phyloP scores from a whole-genome alignment of 2,329 filamentous ascomycete species.

The Cephalotrichum gorgonifer region DNA sequence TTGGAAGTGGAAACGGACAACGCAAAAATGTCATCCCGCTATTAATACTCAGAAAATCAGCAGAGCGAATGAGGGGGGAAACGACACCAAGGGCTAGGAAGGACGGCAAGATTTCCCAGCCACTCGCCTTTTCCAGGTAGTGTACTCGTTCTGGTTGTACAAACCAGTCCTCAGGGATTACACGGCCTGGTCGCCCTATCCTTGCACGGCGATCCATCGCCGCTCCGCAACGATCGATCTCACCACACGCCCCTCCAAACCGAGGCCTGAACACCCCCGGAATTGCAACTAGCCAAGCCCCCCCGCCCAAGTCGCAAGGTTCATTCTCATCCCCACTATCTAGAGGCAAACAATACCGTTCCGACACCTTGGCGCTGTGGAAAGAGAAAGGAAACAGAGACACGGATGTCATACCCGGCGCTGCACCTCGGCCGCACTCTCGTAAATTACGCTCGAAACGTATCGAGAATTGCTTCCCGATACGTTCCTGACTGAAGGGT shows the following conservation, averaged over 20 bases:
- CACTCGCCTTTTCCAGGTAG: background rate
- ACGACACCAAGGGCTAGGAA: background rate
- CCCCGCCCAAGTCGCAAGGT: too few species aligned
- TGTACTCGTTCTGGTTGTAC: too few species aligned
- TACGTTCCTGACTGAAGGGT: background rate
- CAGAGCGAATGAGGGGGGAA: background rate
- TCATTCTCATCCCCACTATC: background rate
- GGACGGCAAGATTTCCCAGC: background rate
- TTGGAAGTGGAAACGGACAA: background rate
- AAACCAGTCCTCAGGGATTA: background rate
- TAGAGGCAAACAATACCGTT: background rate
- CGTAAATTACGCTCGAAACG: too few species aligned
- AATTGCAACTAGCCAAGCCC: background rate
- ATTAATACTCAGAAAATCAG: too few species aligned
- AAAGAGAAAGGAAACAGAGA: background rate
- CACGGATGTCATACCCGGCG: too few species aligned
- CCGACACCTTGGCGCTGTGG: background rate
- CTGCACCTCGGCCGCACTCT: too few species aligned
- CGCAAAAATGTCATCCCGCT: too few species aligned
- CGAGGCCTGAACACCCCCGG: background rate
- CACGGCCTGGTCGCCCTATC: background rate
- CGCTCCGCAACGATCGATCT: background rate
- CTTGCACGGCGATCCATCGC: background rate
- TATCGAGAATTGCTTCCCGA: background rate
- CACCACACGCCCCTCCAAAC: background rate